phyloP scores from a whole-genome alignment of 2,329 filamentous ascomycete genomes.

The Colletotrichum sp. region DNA sequence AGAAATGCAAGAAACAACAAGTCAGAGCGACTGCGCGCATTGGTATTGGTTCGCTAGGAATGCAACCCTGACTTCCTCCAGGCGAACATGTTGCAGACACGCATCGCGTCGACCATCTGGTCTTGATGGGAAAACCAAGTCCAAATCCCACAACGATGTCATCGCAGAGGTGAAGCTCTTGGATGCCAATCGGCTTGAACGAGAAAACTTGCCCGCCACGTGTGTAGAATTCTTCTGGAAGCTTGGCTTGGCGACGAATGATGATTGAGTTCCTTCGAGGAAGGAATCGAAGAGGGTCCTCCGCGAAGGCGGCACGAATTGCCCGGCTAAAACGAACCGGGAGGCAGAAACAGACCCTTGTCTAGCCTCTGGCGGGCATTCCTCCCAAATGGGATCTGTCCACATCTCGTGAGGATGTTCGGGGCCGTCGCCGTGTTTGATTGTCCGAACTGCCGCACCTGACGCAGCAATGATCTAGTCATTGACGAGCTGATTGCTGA shows the following conservation, averaged over 20 bases:
- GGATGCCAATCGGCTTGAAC: not conserved
- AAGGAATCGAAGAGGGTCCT: not conserved
- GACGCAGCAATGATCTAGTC: not conserved
- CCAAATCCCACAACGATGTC: not conserved
- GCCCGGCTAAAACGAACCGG: not conserved
- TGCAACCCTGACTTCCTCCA: not conserved
- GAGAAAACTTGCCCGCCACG: not conserved
- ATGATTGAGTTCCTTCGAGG: not conserved
- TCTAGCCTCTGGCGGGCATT: not conserved
- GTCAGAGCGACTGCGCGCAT: not conserved
- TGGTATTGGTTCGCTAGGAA: not conserved
- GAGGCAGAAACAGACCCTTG: not conserved
- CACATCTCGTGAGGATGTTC: not conserved
- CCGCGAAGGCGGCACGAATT: not conserved
- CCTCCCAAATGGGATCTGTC: not conserved
- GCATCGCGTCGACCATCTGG: not conserved
- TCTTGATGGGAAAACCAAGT: not conserved
- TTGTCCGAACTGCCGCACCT: slow-evolving; percentile 32
- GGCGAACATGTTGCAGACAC: not conserved
- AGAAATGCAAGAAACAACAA: not conserved
- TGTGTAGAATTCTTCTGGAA: not conserved
- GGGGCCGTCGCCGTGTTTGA: slow-evolving; percentile 25
- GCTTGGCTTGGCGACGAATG: slow-evolving; percentile 1
- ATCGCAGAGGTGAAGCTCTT: not conserved
- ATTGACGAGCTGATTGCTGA: not conserved